Conservation (phyloP, 2,329 filamentous ascomycete genomes). For the Colletotrichum euphorbiae region DNA sequence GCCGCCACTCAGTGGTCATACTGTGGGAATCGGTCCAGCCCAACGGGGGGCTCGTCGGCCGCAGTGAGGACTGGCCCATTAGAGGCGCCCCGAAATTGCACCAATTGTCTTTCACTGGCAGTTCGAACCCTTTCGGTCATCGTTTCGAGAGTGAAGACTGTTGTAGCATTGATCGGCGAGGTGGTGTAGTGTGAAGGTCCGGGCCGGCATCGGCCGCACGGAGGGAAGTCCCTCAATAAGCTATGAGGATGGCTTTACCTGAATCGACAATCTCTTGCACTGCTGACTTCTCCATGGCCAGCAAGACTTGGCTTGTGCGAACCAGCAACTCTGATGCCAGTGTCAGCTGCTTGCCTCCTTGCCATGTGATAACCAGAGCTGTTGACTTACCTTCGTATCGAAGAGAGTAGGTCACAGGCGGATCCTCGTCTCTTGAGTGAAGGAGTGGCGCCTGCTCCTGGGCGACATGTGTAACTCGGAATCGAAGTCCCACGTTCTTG, state of each 20-base stretch:
- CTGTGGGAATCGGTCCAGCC: conserved; percentile 26
- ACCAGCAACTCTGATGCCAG: conserved; percentile 73
- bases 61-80: background rate
- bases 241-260: conserved; percentile 76
- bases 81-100: conserved; percentile 1
- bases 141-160: conserved; percentile 7
- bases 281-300: conserved; percentile 74
- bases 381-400: conserved; percentile 74
- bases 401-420: conserved; percentile 76
- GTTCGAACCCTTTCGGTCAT: background rate
- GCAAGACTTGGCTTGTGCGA: conserved; percentile 70
- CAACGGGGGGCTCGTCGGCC: background rate
- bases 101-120: background rate
- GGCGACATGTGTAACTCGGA: conserved; percentile 63
- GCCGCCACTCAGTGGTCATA: conserved; percentile 29
- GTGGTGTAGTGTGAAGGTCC: background rate
- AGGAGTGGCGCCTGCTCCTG: conserved; percentile 64
- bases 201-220: conserved; percentile 16
- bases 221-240: conserved; percentile 49
- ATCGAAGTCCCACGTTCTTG: conserved; percentile 74
- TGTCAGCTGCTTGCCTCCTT: conserved; percentile 33
- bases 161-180: background rate
- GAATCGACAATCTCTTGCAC: conserved; percentile 68
- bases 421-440: conserved; percentile 69
- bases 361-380: background rate